A percentile compares a stretch with the other conserved stretches of the same genome.
phyloP scores from a whole-genome alignment of 305 asterid genomes.

The Fraxinus floribunda region DNA sequence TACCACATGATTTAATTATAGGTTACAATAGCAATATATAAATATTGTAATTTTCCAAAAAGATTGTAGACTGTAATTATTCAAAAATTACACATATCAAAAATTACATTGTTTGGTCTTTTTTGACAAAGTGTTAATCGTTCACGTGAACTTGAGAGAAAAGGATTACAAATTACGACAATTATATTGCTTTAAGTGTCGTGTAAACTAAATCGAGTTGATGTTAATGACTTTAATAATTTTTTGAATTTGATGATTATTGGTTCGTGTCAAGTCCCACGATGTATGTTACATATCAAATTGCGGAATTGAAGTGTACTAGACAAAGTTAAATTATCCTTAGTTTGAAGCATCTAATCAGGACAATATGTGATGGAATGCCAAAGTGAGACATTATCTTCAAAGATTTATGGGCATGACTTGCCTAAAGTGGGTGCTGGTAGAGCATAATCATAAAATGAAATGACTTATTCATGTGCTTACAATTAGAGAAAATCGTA shows the following conservation, averaged over 20 bases:
- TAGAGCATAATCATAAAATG: background rate
- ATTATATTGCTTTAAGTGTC: background rate
- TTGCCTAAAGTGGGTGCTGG: background rate
- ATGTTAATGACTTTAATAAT: background rate
- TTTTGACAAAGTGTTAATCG: background rate
- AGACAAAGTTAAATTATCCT: background rate
- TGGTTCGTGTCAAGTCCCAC: background rate
- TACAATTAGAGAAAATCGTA: background rate
- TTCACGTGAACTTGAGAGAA: background rate
- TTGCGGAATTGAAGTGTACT: background rate
- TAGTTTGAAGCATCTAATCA: background rate
- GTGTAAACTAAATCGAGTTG: background rate
- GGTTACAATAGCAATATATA: too few relatives aligned
- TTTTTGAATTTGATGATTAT: background rate
- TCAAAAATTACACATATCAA: too few relatives aligned
- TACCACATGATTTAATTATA: too few relatives aligned
- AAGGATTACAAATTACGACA: background rate
- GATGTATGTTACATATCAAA: background rate
- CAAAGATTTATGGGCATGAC: background rate
- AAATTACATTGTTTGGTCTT: too few relatives aligned
- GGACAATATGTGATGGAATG: background rate
- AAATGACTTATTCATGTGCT: too few relatives aligned
- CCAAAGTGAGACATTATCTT: background rate
- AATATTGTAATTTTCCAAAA: too few relatives aligned
- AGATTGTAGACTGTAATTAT: too few relatives aligned